Evolutionary conservation across 805 yeast species (phyloP).

Genomic region (Schwanniomyces vanrijiae): DNA sequence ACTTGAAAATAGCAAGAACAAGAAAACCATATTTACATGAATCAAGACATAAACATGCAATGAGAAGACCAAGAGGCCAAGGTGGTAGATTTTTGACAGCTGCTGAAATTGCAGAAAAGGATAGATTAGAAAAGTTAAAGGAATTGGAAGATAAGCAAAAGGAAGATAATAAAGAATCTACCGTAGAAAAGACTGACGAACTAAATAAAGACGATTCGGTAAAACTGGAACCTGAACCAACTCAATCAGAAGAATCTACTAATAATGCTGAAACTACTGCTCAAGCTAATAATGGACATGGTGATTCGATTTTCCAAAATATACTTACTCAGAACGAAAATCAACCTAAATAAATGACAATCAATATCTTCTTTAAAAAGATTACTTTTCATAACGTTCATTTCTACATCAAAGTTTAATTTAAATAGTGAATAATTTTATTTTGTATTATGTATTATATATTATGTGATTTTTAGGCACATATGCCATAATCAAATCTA

Average conservation of each 20-base stretch:
- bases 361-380: not conserved
- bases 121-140: constrained; percentile 36
- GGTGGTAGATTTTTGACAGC: constrained; percentile 97
- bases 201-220: not conserved
- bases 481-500: not conserved
- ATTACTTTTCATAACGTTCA: not conserved
- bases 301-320: constrained; percentile 18
- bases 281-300: constrained; percentile 6
- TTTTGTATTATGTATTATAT: constrained; percentile 1
- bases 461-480: not conserved
- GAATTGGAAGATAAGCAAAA: constrained; percentile 27
- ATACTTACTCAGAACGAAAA: constrained; percentile 11
- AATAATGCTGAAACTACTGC: not conserved
- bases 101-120: constrained; percentile 57
- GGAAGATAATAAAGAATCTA: constrained; percentile 2
- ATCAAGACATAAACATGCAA: constrained; percentile 97
- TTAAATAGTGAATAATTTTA: not conserved
- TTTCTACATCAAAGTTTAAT: not conserved
- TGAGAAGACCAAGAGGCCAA: constrained; percentile 98
- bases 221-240: not conserved
- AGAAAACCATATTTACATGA: constrained; percentile 94
- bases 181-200: constrained; percentile 1
- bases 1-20: constrained; percentile 81
- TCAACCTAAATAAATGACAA: not conserved
- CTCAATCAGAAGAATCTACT: not conserved